These are phyloP conservation scores for Hyaloraphidium curvatum DNA, from an alignment of 192 early-diverging fungal species.

Conservation along the genomic window DNA sequence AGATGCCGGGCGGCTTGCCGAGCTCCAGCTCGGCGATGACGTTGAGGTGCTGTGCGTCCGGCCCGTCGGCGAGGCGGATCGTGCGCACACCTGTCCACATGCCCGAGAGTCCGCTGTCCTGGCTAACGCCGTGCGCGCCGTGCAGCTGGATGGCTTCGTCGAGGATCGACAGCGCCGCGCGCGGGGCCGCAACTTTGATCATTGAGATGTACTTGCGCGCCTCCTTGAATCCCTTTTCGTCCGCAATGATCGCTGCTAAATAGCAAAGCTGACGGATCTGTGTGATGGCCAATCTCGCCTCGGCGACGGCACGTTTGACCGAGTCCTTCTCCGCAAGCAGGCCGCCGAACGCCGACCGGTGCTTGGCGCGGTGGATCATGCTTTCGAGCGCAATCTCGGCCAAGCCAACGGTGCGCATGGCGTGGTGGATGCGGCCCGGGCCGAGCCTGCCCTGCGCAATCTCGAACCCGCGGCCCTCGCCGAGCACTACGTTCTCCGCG, in stretches of 20 bases:
- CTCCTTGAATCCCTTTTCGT: slow-evolving; percentile 62
- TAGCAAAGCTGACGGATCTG: slow-evolving; percentile 74
- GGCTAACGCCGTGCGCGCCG: slow-evolving; percentile 74
- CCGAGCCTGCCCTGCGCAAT: slow-evolving; percentile 92
- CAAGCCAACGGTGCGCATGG: slow-evolving; percentile 86
- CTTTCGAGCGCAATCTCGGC: slow-evolving; percentile 70
- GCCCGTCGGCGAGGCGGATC: slow-evolving; percentile 86
- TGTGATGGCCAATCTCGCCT: slow-evolving; percentile 76
- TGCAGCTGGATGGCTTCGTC: slow-evolving; percentile 66
- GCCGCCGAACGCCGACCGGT: slow-evolving; percentile 71
- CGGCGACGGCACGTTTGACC: slow-evolving; percentile 44
- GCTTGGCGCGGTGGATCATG: slow-evolving; percentile 38
- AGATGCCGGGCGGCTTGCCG: no score
- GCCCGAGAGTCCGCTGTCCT: slow-evolving; percentile 64
- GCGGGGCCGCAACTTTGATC: slow-evolving; percentile 27
- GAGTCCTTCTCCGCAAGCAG: not conserved
- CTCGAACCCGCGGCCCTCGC: slow-evolving; percentile 93
- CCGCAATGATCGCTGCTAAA: slow-evolving; percentile 75
- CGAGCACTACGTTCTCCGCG: slow-evolving; percentile 59
- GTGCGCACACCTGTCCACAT: slow-evolving; percentile 73
- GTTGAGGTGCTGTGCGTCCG: slow-evolving; percentile 89
- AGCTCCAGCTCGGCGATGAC: no score
- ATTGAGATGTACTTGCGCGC: slow-evolving; percentile 89
- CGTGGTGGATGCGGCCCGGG: slow-evolving; percentile 68
- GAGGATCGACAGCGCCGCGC: not conserved